Base-by-base conservation (phyloP, 2,329 filamentous ascomycete genomes). In the Verticillium albo-atrum region DNA sequence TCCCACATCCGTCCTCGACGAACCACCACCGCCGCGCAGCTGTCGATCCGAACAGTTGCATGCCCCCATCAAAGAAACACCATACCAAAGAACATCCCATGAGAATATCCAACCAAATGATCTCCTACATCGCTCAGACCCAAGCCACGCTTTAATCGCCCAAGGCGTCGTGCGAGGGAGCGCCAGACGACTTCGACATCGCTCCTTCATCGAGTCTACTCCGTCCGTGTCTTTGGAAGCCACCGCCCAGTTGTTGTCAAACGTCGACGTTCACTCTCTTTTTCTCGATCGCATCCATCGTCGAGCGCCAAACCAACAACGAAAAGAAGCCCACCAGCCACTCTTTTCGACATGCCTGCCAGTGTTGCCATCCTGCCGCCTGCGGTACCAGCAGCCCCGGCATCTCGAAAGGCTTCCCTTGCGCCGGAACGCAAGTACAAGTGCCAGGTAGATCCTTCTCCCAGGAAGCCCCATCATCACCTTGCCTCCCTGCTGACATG, bases 381-480 rank as follows among this genome's bases (percentile, higher is more conserved):
- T 71, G 76, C 85, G 68, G 83, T 85, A 71, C 80, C 86, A 71
- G 85, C 91, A 72, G 85, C 88, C 71, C 84, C 89, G 73, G 84
- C 85, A 68, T 83, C 89, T 71, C 87, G 90, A 77, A 96, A 96
- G 79, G 77, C 89, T 66, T 82, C 89, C 63, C 79, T 88, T 68
- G 89, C 87, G 68, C 92, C 93, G 59, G 95, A 98, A 82, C 94
- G 96, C 82, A 97, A 97, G 79, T 99, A 99, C 87, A 97, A 98
- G 77, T 99, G 95, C 81, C 92, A 97, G 82, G 98, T 97, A 78
- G 98, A 95, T 27, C 6, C 20, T 12, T 47, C 15, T 20, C 20
- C n/a, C 54, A 7, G 12, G 20, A 34, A n/a, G 9, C 35, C 9
- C 7, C n/a, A 20, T 9, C 17, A 25, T 23, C 20, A 9, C 15